phyloP scores from a whole-genome alignment of 2,329 filamentous ascomycete genomes.

The Conoideocrella luteorostrata region DNA sequence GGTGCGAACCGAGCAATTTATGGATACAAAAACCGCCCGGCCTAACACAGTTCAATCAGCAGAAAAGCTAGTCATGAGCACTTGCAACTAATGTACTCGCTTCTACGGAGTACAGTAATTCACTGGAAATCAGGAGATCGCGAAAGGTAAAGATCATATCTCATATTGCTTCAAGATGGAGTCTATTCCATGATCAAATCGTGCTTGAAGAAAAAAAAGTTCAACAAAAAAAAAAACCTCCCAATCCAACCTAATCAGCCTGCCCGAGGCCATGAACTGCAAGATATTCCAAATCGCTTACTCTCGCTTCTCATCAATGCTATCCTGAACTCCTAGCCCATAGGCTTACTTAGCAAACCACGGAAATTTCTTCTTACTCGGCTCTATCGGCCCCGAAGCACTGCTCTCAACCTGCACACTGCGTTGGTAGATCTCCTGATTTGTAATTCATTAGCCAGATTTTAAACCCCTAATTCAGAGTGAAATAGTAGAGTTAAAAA shows the following conservation, averaged over 20 bases:
- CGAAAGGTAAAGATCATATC: background rate
- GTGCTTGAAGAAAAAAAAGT: background rate
- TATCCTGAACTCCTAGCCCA: conserved; percentile 20
- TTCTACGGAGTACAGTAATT: too few relatives aligned
- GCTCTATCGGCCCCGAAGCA: conserved; percentile 37
- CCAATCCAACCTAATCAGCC: conserved; percentile 2
- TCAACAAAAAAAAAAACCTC: background rate
- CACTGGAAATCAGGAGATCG: too few relatives aligned
- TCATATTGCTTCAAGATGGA: conserved; percentile 1
- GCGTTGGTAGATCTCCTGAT: conserved; percentile 58
- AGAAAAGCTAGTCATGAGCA: too few relatives aligned
- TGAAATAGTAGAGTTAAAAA: background rate
- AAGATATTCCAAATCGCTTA: conserved; percentile 8
- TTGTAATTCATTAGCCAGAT: background rate
- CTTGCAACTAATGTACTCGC: too few relatives aligned
- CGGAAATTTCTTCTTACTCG: conserved; percentile 58
- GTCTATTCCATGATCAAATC: conserved; percentile 2
- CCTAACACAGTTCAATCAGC: too few relatives aligned
- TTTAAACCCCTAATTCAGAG: background rate
- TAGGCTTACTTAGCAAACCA: conserved; percentile 51
- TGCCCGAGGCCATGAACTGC: conserved; percentile 6
- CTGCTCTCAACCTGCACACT: conserved; percentile 53
- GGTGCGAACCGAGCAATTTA: background rate
- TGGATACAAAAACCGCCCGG: too few relatives aligned
- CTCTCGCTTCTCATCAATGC: conserved; percentile 5